These are phyloP conservation scores for Tinospora cordifolia DNA, from an alignment of 164 flowering plant species.

Conservation along the genomic window DNA sequence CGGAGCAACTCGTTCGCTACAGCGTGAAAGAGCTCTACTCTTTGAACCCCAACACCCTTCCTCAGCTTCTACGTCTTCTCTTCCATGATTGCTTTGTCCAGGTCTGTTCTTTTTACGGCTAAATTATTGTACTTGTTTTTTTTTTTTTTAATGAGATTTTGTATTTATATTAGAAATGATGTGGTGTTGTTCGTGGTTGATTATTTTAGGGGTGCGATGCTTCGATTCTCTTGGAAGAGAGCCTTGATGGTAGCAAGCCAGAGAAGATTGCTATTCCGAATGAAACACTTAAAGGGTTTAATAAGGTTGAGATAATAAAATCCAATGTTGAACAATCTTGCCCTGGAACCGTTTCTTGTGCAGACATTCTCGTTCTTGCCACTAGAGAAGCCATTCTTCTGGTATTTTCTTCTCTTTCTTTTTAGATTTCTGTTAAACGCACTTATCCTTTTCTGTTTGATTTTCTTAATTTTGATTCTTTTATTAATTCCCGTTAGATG, in stretches of 20 bases:
- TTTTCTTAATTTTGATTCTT: not conserved
- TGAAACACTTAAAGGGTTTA: constrained; percentile 2
- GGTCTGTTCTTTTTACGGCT: constrained; percentile 6
- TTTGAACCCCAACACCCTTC: not conserved
- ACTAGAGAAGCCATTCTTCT: constrained; percentile 36
- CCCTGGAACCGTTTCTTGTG: constrained; percentile 43
- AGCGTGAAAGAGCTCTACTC: constrained; percentile 9
- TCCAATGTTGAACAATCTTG: constrained; percentile 35
- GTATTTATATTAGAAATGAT: not conserved
- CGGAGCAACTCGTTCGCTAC: constrained; percentile 10
- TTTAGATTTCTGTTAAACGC: too few species aligned
- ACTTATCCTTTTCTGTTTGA: too few species aligned
- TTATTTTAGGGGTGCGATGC: constrained; percentile 9
- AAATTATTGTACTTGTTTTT: not conserved
- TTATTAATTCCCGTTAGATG: not conserved
- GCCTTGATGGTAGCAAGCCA: constrained; percentile 21
- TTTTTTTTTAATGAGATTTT: not conserved
- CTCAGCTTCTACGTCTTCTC: constrained; percentile 15
- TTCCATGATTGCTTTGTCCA: constrained; percentile 24
- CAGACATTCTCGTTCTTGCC: constrained; percentile 38
- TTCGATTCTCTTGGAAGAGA: constrained; percentile 14
- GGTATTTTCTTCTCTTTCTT: constrained; percentile 16
- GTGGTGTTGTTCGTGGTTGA: not conserved
- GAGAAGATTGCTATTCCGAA: constrained; percentile 17
- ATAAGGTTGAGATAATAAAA: constrained; percentile 28